Evolutionary conservation across 2,329 filamentous ascomycete species (phyloP).

Genomic region (Nothophoma quercina): DNA sequence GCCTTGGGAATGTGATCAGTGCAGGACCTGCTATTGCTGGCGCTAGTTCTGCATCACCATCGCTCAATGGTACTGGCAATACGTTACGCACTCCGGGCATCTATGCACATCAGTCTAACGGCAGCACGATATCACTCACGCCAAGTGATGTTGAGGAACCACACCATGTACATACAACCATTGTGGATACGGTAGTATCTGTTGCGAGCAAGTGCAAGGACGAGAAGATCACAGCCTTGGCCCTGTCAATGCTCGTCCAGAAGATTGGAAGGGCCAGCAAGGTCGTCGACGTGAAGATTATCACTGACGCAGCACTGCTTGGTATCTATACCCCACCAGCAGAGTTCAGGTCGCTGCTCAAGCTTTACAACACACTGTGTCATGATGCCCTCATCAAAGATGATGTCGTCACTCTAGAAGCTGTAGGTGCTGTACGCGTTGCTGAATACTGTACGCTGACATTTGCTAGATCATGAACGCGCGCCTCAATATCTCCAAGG

Average conservation of each 20-base stretch:
- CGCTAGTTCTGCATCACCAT: constrained; percentile 53
- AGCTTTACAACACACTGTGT: constrained; percentile 78
- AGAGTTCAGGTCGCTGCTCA: constrained; percentile 86
- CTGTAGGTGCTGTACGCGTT: constrained; percentile 61
- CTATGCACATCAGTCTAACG: constrained; percentile 61
- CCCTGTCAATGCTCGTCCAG: constrained; percentile 95
- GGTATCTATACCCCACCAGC: constrained; percentile 78
- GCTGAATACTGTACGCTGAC: constrained; percentile 9
- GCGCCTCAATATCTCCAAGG: constrained; percentile 77
- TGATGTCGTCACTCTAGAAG: constrained; percentile 71
- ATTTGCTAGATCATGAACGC: constrained; percentile 72
- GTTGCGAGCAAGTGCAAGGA: constrained; percentile 84
- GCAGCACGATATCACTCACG: constrained; percentile 81
- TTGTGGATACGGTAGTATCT: constrained; percentile 95
- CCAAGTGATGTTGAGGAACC: constrained; percentile 80
- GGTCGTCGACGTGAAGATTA: constrained; percentile 82
- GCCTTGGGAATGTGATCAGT: constrained; percentile 93
- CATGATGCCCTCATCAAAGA: constrained; percentile 76
- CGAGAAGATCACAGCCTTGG: constrained; percentile 90
- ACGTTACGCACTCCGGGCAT: constrained; percentile 49
- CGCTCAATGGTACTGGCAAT: constrained; percentile 59
- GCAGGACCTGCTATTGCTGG: constrained; percentile 66
- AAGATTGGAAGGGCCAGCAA: constrained; percentile 87
- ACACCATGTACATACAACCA: constrained; percentile 78
- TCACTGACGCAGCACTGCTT: constrained; percentile 80